phyloP scores from a whole-genome alignment of 2,329 filamentous ascomycete species.

The Beauveria asiatica region DNA sequence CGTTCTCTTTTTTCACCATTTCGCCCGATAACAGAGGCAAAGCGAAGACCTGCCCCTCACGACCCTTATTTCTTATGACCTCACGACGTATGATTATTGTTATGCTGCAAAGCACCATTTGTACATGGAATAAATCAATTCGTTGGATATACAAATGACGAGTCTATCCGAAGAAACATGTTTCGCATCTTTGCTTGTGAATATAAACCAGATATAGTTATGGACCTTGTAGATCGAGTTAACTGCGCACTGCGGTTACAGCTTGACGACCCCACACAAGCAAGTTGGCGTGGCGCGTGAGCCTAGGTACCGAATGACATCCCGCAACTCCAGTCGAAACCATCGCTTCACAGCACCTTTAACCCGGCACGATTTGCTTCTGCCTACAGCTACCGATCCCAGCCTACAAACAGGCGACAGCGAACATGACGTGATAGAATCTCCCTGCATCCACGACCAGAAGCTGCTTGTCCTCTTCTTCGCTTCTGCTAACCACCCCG shows the following conservation, averaged over 20 bases:
- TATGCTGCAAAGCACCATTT: neutral
- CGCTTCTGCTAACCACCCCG: neutral
- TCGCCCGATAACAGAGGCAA: neutral
- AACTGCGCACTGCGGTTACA: neutral
- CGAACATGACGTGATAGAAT: neutral
- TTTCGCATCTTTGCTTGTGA: neutral
- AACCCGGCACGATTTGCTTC: neutral
- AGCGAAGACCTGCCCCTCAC: neutral
- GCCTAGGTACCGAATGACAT: constrained; percentile 1
- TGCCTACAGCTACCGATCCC: neutral
- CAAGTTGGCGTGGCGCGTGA: neutral
- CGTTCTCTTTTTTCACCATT: neutral
- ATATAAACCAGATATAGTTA: neutral
- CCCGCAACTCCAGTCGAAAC: neutral
- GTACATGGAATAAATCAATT: neutral
- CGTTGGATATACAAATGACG: neutral
- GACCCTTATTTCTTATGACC: neutral
- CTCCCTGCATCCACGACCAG: neutral
- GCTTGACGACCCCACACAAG: neutral
- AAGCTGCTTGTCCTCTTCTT: neutral
- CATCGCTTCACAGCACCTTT: neutral
- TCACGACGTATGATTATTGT: neutral
- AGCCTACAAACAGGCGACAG: neutral
- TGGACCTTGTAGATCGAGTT: neutral
- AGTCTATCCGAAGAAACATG: neutral